phyloP scores from a whole-genome alignment of 2,329 filamentous ascomycete genomes.

The Lasiodiplodia sp. region DNA sequence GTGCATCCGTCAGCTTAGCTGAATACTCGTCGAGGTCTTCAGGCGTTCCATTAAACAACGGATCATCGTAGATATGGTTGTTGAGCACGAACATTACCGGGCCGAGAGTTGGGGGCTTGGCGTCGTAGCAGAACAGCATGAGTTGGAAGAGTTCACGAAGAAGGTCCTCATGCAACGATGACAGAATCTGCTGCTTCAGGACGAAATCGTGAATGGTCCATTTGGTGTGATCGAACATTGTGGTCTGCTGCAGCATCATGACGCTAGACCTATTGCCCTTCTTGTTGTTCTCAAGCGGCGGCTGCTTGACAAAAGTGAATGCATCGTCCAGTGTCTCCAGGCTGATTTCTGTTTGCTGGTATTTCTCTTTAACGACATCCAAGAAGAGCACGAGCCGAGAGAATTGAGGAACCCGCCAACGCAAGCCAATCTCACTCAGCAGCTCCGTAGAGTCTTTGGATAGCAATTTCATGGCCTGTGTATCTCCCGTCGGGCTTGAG shows the following conservation, averaged over 20 bases:
- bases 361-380: constrained; percentile 86
- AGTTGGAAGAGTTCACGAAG: constrained; percentile 86
- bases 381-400: constrained; percentile 81
- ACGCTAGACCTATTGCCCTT: constrained; percentile 61
- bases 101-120: constrained; percentile 83
- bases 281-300: constrained; percentile 68
- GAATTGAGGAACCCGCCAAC: constrained; percentile 88
- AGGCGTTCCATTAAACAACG: constrained; percentile 73
- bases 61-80: constrained; percentile 81
- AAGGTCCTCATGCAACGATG: constrained; percentile 78
- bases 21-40: constrained; percentile 77
- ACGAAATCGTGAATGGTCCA: constrained; percentile 60
- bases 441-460: constrained; percentile 84
- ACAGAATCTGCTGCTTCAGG: constrained; percentile 76
- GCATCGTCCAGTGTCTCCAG: constrained; percentile 83
- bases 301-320: constrained; percentile 82
- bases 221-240: constrained; percentile 57
- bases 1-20: constrained; percentile 72
- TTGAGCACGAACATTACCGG: constrained; percentile 82
- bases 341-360: constrained; percentile 80
- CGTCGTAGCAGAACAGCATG: constrained; percentile 87
- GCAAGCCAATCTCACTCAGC: constrained; percentile 80
- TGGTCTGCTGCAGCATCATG: constrained; percentile 41
- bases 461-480: constrained; percentile 60
- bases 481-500: constrained; percentile 56